Evolutionary conservation across 2,329 filamentous ascomycete genomes (phyloP), one percentile per base, ranked within the genome.

Genomic region (Exophiala lecanii-corni): DNA sequence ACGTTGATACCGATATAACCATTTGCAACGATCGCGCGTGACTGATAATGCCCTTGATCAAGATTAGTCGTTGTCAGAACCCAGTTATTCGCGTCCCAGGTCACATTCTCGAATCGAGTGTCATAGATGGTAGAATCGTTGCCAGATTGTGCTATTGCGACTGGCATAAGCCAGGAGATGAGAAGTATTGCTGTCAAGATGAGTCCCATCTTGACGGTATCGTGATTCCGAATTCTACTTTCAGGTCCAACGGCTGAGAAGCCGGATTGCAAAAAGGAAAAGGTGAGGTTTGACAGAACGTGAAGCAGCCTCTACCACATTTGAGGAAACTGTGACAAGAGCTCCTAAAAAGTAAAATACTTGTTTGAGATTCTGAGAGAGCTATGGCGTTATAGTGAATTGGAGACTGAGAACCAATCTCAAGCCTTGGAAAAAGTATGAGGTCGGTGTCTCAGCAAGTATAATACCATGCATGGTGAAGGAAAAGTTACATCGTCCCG

Each of bases 1-100:
- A 82, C 68, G 49, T 74, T 80, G 56, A 82, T 79, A 6, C 80
- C 80, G 4, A 82, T 59, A 51, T 84, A 84, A 15, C 80, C 80
- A 58, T 83, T 83, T 3, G 75, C 75, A 28, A 80, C 65, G 9
- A 74, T 74, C 13, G 78, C 70, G 32, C 79, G 78, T 3, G 76
- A 74, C 56, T 82, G 76, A 54, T 76, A 79, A 54, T 79, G 70
- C 20, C 77, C 76, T 61, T 72, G 73, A 46, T 78, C 72, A 10
- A 82, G 61, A 7, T 61, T 59, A 9, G 67, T 73, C 7, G 75
- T 79, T 4, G 65, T 69, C 16, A 82, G 61, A 10, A 66, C 60
- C 78, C 78, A 82, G 28, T 72, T 71, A 16, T 69, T 66, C 47
- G 79, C 71, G 57, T 81, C 74, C 77, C 77, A 82, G 2, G 71